Evolutionary conservation across 83 land plant genomes (phyloP), one percentile per base, ranked within the genome.

Genomic region (Thuja plicata): DNA sequence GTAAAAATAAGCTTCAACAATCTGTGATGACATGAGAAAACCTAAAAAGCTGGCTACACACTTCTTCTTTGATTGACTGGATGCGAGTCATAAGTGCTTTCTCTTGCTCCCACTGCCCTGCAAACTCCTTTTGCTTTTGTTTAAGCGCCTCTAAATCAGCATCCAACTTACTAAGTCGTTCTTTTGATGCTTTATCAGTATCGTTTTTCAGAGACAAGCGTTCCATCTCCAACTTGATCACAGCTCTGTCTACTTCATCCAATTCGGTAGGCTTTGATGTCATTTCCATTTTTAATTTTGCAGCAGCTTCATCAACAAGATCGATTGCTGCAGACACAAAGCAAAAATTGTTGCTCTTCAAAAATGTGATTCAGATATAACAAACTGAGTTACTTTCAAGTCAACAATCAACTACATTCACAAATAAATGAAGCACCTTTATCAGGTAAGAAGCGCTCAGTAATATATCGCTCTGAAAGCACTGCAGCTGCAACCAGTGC

Each of bases 231-330:
- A 96, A 38, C 86, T 97, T 97, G 32, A 97, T 85, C 16, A 97
- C 92, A 71, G 99, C 91, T 91, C 99, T 93, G 55, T 97, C 99
- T 35, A 95, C 90, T 90, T 95, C 99, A 92, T 97, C 99, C 89
- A 97, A 85, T 71, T 95, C 96, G 37, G 92, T 96, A 40, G 99
- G 99, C 91, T 97, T 97, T 27, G 99, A 97, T 46, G 99, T 96
- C 35, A 97, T 95, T 92, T 97, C 99, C 98, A 97, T 97, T 91
- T 97, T 97, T 89, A 97, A 90, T 89, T 97, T 97, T 50, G 99
- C 99, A 88, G 99, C 99, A 77, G 99, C 97, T 92, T 97, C 99
- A 89, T 97, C 99, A 43, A 98, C 91, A 83, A 96, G 96, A 87
- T 96, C 96, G 90, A 96, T 96, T 73, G 96, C 97, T 96, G 92